These are phyloP conservation scores for Torulaspora globosa DNA, from an alignment of 1,139 yeast species.

Conservation along the genomic window DNA sequence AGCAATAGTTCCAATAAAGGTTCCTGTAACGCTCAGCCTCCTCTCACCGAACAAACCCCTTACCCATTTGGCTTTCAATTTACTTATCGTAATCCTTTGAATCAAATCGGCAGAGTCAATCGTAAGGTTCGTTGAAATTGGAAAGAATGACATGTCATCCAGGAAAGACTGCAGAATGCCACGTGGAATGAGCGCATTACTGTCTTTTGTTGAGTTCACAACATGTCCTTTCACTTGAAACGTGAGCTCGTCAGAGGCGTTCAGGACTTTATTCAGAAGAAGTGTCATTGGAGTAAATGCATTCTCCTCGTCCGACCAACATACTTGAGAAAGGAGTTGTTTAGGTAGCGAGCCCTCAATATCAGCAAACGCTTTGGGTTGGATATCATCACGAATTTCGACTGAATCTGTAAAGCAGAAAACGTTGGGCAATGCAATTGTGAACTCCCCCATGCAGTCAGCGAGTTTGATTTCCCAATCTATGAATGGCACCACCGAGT, in stretches of 20 bases:
- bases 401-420: constrained; percentile 12
- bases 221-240: constrained; percentile 29
- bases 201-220: constrained; percentile 12
- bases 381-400: constrained; percentile 4
- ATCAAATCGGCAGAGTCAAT: constrained; percentile 27
- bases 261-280: constrained; percentile 33
- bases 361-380: constrained; percentile 10
- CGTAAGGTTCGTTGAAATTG: constrained; percentile 25
- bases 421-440: constrained; percentile 12
- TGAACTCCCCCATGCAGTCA: constrained; percentile 14
- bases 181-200: constrained; percentile 17
- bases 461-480: constrained; percentile 16
- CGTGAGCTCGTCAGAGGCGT: constrained; percentile 28
- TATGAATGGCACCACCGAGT: constrained; percentile 12
- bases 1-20: constrained; percentile 32
- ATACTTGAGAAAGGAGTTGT: constrained; percentile 26
- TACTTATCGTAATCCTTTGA: constrained; percentile 36
- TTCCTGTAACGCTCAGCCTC: constrained; percentile 36
- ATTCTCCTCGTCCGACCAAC: constrained; percentile 30
- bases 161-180: constrained; percentile 18
- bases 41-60: constrained; percentile 29
- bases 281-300: constrained; percentile 38
- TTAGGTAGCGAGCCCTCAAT: constrained; percentile 23
- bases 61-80: constrained; percentile 33
- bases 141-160: constrained; percentile 20